Percentiles rank a stretch among this genome's conserved stretches.
phyloP scores from a whole-genome alignment of 495 filamentous ascomycete species.

The Bryoglossum gracile region DNA sequence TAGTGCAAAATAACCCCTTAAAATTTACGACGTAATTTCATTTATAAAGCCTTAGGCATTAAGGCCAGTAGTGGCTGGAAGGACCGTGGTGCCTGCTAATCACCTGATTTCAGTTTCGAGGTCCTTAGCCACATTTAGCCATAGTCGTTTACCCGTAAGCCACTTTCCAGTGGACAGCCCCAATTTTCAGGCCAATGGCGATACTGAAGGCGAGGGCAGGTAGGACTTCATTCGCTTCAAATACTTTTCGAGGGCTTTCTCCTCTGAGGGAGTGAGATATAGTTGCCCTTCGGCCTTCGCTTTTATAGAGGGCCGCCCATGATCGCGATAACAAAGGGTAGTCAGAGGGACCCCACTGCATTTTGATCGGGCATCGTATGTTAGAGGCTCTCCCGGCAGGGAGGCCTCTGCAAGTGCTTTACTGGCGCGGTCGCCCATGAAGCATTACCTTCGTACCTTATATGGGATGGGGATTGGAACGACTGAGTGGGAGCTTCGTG shows the following conservation, averaged over 20 bases:
- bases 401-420: conserved; percentile 12
- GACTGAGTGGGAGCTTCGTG: conserved; percentile 12
- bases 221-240: too few relatives aligned
- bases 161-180: too few relatives aligned
- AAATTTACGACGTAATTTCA: conserved; percentile 11
- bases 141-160: too few relatives aligned
- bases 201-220: too few relatives aligned
- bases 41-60: conserved; percentile 13
- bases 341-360: conserved; percentile 6
- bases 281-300: too few relatives aligned
- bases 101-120: too few relatives aligned
- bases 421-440: conserved; percentile 12
- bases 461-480: conserved; percentile 15
- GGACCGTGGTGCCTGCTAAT: conserved; percentile 4
- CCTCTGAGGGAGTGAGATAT: too few relatives aligned
- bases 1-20: conserved; percentile 6
- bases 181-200: too few relatives aligned
- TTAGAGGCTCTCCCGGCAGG: conserved; percentile 17
- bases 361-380: conserved; percentile 16
- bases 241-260: too few relatives aligned
- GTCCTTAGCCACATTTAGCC: too few relatives aligned
- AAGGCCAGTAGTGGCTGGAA: conserved; percentile 12
- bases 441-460: conserved; percentile 11
- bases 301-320: too few relatives aligned
- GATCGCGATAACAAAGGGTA: neutral